Percentiles rank a stretch among this genome's conserved stretches.
Evolutionary conservation across 352 stramenopile genomes (phyloP).

Genomic region (Phytophthora pinifolia): DNA sequence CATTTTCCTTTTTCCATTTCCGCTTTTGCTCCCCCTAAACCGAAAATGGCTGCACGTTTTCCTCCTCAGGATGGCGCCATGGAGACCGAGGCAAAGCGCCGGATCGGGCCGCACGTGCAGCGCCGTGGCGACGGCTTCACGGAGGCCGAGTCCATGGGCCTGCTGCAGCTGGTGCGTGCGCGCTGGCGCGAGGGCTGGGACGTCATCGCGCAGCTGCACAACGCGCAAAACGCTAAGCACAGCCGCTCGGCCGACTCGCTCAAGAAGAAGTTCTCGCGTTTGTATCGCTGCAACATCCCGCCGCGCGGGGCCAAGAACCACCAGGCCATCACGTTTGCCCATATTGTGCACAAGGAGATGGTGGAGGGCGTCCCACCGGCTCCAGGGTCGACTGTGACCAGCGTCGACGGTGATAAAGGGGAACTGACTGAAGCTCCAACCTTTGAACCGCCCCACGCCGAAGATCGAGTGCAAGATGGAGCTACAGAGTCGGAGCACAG

Average conservation of each 20-base stretch:
- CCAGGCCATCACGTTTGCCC: conserved; percentile 33
- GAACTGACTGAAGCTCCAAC: conserved; percentile 18
- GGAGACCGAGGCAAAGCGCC: conserved; percentile 28
- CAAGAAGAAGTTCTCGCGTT: conserved; percentile 45
- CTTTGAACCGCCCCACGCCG: conserved; percentile 19
- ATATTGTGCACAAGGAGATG: conserved; percentile 43
- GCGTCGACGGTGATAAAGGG: conserved; percentile 13
- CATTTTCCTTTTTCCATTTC: too few relatives aligned
- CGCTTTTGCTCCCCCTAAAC: conserved; percentile 17
- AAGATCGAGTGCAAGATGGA: conserved; percentile 25
- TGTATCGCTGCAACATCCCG: conserved; percentile 33
- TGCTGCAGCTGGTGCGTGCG: conserved; percentile 37
- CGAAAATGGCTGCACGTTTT: conserved; percentile 32
- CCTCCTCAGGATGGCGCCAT: conserved; percentile 14
- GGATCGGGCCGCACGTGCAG: conserved; percentile 26
- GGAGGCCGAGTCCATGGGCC: conserved; percentile 37
- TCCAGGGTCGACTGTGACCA: conserved; percentile 1
- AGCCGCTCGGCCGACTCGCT: conserved; percentile 44
- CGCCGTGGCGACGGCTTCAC: conserved; percentile 42
- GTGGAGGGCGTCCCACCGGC: conserved; percentile 22
- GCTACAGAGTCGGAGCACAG: conserved; percentile 27
- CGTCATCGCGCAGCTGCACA: conserved; percentile 38
- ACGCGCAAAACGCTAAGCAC: conserved; percentile 35
- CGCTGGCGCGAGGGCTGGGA: conserved; percentile 44
- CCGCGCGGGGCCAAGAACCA: conserved; percentile 41